phyloP scores from a whole-genome alignment of 768 basidiomycete genomes.

The Neoboletus brunneissimus region DNA sequence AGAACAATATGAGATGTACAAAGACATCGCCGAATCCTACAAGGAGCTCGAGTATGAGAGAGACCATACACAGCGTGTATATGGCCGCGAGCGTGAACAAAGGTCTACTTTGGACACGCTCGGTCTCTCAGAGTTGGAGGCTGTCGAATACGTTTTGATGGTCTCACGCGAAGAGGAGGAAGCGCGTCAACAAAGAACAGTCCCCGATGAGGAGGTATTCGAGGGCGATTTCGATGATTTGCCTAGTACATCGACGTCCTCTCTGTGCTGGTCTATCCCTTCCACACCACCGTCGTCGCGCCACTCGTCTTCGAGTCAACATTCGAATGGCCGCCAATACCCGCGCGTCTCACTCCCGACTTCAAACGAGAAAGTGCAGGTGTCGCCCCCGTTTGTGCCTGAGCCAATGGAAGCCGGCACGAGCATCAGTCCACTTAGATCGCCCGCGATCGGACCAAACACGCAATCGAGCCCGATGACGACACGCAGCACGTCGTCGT shows the following conservation, averaged over 20 bases:
- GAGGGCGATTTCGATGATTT: slow-evolving; percentile 43
- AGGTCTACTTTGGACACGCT: slow-evolving; percentile 53
- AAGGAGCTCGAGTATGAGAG: slow-evolving; percentile 52
- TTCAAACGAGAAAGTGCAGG: slow-evolving; percentile 54
- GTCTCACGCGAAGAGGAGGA: slow-evolving; percentile 74
- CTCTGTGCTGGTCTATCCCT: slow-evolving; percentile 6
- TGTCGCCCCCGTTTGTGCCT: slow-evolving; percentile 46
- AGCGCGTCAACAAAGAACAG: slow-evolving; percentile 9
- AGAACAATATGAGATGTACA: slow-evolving; percentile 66
- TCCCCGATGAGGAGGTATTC: slow-evolving; percentile 54
- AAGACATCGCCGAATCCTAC: slow-evolving; percentile 60
- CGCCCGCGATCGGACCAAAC: slow-evolving; percentile 4
- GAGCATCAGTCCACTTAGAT: slow-evolving; percentile 29
- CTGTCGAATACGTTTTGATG: slow-evolving; percentile 79
- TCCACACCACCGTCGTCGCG: slow-evolving; percentile 7
- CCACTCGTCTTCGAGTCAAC: slow-evolving; percentile 20
- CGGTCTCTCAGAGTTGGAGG: slow-evolving; percentile 71
- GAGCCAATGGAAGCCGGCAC: slow-evolving; percentile 58
- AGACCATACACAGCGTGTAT: slow-evolving; percentile 32
- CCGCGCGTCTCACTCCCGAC: slow-evolving; percentile 25
- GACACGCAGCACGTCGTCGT: slow-evolving; percentile 13
- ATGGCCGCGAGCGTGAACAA: slow-evolving; percentile 58
- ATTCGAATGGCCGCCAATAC: slow-evolving; percentile 26
- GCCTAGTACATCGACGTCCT: slow-evolving; percentile 15
- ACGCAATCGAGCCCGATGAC: slow-evolving; percentile 9